Conservation (phyloP, 768 basidiomycete genomes). For the Agrocybe pediades region DNA sequence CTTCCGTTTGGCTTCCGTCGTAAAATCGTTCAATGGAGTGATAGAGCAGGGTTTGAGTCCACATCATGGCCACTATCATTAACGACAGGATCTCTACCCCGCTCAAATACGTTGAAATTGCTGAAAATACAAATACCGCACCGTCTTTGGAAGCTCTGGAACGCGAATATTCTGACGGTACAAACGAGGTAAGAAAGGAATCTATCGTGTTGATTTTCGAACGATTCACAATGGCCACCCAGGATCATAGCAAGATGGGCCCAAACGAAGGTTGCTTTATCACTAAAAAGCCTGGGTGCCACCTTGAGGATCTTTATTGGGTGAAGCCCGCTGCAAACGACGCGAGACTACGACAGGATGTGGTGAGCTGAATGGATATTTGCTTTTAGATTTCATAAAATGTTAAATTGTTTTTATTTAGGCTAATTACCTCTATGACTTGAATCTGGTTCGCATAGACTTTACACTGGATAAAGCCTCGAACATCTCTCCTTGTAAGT, state of each 20-base stretch:
- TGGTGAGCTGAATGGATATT: not conserved
- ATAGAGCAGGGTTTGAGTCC: no score
- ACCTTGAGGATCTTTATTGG: constrained; percentile 5
- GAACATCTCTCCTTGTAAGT: constrained; percentile 5
- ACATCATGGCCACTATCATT: constrained; percentile 4
- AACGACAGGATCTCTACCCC: constrained; percentile 3
- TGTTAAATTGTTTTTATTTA: not conserved
- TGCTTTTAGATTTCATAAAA: not conserved
- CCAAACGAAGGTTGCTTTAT: constrained; percentile 9
- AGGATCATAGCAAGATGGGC: constrained; percentile 1
- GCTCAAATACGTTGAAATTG: not conserved
- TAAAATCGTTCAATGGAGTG: no score
- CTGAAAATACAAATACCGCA: not conserved
- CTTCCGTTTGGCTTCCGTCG: no score
- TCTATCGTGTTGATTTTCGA: no score
- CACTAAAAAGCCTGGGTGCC: constrained; percentile 6
- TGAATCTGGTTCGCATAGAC: not conserved
- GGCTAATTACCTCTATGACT: not conserved
- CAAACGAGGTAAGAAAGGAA: no score
- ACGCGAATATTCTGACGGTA: no score
- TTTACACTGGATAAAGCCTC: not conserved
- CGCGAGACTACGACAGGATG: not conserved
- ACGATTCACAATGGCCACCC: not conserved
- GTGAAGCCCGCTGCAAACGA: constrained; percentile 9
- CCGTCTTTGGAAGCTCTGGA: no score